Evolutionary conservation across 495 filamentous ascomycete species (phyloP).

Genomic region (Poronia punctata): DNA sequence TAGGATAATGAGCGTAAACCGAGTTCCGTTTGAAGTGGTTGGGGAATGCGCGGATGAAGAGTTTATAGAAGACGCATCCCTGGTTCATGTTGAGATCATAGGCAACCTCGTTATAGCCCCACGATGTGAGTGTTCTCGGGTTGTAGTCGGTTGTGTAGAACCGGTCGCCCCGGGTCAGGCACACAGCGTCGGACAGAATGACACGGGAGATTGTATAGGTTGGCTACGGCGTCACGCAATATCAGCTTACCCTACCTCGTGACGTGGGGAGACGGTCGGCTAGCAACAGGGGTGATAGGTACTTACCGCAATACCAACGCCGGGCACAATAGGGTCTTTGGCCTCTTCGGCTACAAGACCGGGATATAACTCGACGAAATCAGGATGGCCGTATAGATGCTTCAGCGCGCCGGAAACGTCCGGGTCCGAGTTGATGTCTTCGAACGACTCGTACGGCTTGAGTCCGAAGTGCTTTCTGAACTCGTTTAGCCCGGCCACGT

Average conservation of each 20-base stretch:
- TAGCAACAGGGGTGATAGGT: background rate
- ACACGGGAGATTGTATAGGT: constrained; percentile 78
- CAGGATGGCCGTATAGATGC: constrained; percentile 69
- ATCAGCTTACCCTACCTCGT: too few relatives aligned
- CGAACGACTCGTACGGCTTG: constrained; percentile 66
- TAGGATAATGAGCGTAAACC: constrained; percentile 82
- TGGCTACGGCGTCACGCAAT: constrained; percentile 31
- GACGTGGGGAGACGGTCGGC: too few relatives aligned
- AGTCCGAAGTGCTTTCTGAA: constrained; percentile 77
- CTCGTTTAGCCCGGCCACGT: constrained; percentile 77
- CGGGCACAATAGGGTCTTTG: constrained; percentile 66
- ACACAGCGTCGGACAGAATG: constrained; percentile 79
- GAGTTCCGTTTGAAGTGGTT: constrained; percentile 72
- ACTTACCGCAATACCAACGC: constrained; percentile 61
- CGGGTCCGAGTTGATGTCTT: constrained; percentile 72
- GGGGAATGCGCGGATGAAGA: constrained; percentile 73
- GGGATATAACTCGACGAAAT: constrained; percentile 45
- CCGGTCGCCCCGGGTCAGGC: constrained; percentile 77
- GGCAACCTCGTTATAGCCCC: constrained; percentile 65
- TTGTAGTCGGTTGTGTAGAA: constrained; percentile 76
- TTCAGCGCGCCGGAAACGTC: constrained; percentile 60
- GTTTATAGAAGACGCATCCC: constrained; percentile 80
- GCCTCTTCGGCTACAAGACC: constrained; percentile 73
- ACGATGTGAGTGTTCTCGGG: constrained; percentile 71
- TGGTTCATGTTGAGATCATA: constrained; percentile 69